Evolutionary conservation across 495 filamentous ascomycete species (phyloP), one percentile per base, ranked within the genome.

Genomic region (Penicilliopsis zonata): DNA sequence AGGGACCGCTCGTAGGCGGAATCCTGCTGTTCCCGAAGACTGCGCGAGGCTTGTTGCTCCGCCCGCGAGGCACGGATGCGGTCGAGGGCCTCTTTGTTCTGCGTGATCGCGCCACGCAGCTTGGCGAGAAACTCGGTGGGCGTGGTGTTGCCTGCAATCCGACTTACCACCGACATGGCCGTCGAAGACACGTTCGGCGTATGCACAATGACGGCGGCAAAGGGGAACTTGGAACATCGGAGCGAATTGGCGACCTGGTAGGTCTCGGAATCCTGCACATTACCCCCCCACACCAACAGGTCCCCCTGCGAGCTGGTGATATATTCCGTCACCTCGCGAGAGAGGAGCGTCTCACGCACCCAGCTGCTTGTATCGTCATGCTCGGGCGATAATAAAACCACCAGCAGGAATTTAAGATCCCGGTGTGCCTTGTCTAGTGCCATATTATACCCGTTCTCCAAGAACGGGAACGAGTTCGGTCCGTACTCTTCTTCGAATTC

Each of bases 401-500:
- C 80, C 7, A 96, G 49, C 2, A 98, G 61, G 49, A 92, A 93
- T 41, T 87, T 86, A 32, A 94, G 60, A n/a, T 95, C 84, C 35
- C 69, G 74, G 53, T 96, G 94, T 1, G 90, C 86, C 7, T 74
- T 53, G 46, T 98, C 90, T 33, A 92, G 65, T 0, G 86, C 83
- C 52, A 88, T 82, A 12, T 90, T 84, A 50, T 94, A 94, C 17
- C 86, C 85, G 24, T 75, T 78, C 40, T 94, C 86, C 39, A 78
- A 70, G 52, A 88, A 93, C 0, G 72, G 68, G 9, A 96, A 55
- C 10, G 57, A 53, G 39, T 80, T 65, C 7, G 58, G 53, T 2
- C 82, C 85, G 53, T 93, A 90, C 42, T 92, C 82, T 47, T 96
- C 90, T 49, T 94, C 85, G 43, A 98, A 94, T 36, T 94, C 83